These are phyloP conservation scores for Naematelia aurantialba DNA, from an alignment of 768 basidiomycete species.

Conservation along the genomic window DNA sequence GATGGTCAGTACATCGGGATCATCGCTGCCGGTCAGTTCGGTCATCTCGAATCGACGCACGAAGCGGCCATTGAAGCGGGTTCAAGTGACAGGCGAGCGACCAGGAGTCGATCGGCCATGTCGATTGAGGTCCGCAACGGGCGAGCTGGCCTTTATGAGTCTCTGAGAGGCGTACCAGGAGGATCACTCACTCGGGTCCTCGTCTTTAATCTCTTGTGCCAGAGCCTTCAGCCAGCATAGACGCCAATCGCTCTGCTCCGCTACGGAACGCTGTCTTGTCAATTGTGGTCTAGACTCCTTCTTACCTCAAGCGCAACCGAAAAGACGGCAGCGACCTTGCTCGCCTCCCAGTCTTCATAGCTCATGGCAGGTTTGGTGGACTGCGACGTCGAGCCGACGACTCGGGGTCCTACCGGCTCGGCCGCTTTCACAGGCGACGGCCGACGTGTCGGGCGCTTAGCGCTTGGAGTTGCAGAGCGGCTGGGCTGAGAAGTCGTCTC, in stretches of 20 bases:
- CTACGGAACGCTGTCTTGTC: constrained; percentile 13
- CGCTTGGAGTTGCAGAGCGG: constrained; percentile 2
- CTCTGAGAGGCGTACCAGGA: constrained; percentile 33
- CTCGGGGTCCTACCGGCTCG: constrained; percentile 54
- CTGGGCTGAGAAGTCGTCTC: neutral
- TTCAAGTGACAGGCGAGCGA: constrained; percentile 77
- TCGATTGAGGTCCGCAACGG: constrained; percentile 58
- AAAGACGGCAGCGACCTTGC: constrained; percentile 64
- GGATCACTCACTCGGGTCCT: constrained; percentile 8
- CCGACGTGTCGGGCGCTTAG: constrained; percentile 6
- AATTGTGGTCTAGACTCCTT: constrained; percentile 17
- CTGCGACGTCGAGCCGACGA: constrained; percentile 53
- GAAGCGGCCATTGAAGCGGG: constrained; percentile 50
- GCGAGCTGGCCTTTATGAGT: constrained; percentile 26
- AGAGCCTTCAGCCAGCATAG: constrained; percentile 80
- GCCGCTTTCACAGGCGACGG: constrained; percentile 20
- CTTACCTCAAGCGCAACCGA: constrained; percentile 75
- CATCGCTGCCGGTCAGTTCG: constrained; percentile 58
- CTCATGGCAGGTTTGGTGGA: constrained; percentile 55
- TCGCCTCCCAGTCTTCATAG: constrained; percentile 67
- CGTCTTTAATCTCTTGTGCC: constrained; percentile 63
- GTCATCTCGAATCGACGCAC: constrained; percentile 12
- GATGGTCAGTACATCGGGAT: constrained; percentile 49
- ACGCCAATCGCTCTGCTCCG: constrained; percentile 63
- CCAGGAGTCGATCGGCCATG: constrained; percentile 72